phyloP scores from a whole-genome alignment of 169 alveolate species.

The Cyclospora cayetanensis region DNA sequence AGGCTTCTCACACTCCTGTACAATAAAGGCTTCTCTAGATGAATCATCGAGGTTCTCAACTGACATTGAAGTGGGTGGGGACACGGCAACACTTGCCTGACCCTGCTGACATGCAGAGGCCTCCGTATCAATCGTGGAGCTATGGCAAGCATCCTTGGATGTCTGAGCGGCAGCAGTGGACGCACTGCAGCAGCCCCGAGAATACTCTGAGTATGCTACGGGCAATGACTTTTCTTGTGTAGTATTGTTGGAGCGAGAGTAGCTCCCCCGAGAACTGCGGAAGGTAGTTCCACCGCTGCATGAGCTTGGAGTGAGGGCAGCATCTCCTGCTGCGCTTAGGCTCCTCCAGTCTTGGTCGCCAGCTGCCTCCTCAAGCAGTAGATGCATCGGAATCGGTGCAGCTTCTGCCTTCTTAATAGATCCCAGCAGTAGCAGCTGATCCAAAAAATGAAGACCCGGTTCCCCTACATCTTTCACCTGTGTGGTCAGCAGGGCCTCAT shows the following conservation, averaged over 20 bases:
- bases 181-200: not conserved
- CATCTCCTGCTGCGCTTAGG: not conserved
- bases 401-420: not conserved
- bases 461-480: not conserved
- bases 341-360: not conserved
- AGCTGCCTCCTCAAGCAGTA: not conserved
- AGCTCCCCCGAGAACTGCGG: not conserved
- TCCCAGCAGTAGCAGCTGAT: slow-evolving; percentile 42
- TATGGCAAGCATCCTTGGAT: not conserved
- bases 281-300: not conserved
- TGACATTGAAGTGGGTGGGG: no score
- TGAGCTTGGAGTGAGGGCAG: not conserved
- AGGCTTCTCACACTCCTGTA: no score
- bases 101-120: no score
- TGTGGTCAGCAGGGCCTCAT: not conserved
- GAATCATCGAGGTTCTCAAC: no score
- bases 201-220: no score
- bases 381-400: not conserved
- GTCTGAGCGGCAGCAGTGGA: not conserved
- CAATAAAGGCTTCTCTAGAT: no score
- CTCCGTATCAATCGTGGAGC: no score
- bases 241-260: not conserved
- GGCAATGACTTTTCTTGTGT: no score
- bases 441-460: not conserved
- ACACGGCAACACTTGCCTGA: no score